phyloP scores from a whole-genome alignment of 2,329 filamentous ascomycete species.

The Aspergillus aculeatus region DNA sequence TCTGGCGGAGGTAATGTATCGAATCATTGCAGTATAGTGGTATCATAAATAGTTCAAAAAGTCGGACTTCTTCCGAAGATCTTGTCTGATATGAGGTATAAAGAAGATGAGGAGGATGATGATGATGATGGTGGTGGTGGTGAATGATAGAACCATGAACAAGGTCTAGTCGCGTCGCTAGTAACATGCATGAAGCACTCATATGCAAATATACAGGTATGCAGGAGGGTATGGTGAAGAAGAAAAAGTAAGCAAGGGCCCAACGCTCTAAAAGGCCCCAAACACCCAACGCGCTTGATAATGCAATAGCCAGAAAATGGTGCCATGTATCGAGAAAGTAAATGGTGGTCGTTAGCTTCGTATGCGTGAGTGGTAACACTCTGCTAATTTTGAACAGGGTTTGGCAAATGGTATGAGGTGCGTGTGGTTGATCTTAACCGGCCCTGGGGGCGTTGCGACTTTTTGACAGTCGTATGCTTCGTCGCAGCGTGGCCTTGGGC shows the following conservation, averaged over 20 bases:
- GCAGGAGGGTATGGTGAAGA: not conserved
- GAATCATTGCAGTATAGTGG: not conserved
- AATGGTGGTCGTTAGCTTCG: not conserved
- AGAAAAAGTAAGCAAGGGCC: not conserved
- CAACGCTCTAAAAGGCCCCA: not conserved
- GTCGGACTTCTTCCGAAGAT: not conserved
- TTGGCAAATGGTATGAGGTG: not conserved
- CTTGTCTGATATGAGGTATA: not conserved
- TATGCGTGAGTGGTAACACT: not conserved
- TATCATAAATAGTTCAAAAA: not conserved
- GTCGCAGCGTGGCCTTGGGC: slow-evolving; percentile 17
- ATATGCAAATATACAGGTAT: not conserved
- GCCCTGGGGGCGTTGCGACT: slow-evolving; percentile 16
- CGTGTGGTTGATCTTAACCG: not conserved
- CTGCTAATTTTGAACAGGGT: not conserved
- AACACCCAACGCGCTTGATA: not conserved
- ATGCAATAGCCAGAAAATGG: not conserved
- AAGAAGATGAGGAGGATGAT: not conserved
- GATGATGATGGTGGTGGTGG: not conserved
- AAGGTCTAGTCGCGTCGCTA: not conserved
- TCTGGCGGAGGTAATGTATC: not conserved
- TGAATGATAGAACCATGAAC: not conserved
- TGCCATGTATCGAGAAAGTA: not conserved
- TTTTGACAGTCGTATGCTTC: slow-evolving; percentile 21
- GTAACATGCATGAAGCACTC: not conserved